These are phyloP conservation scores for Hyaloscypha finlandica DNA, from an alignment of 495 filamentous ascomycete genomes.

Conservation along the genomic window DNA sequence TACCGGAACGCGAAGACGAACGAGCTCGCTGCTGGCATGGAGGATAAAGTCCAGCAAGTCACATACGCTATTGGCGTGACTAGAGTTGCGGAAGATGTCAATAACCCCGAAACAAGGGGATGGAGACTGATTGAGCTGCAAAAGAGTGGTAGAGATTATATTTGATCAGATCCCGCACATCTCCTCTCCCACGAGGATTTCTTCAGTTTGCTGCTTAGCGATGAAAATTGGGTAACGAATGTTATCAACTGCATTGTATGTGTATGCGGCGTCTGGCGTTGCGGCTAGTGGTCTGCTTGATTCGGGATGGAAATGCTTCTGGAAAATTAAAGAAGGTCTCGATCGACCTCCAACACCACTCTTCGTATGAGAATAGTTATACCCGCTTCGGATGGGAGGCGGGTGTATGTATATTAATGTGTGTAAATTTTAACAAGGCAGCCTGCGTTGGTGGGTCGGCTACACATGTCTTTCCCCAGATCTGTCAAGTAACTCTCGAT, in stretches of 20 bases:
- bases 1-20: conserved; percentile 88
- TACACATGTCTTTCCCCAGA: background rate
- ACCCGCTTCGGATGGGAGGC: conserved; percentile 1
- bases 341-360: conserved; percentile 24
- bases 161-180: conserved; percentile 48
- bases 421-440: conserved; percentile 17
- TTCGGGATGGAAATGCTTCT: background rate
- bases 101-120: conserved; percentile 92
- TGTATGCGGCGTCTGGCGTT: conserved; percentile 22
- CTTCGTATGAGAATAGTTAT: conserved; percentile 12
- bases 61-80: conserved; percentile 98
- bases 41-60: conserved; percentile 96
- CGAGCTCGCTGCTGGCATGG: conserved; percentile 95
- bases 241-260: conserved; percentile 10
- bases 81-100: conserved; percentile 89
- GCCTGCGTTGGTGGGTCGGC: background rate
- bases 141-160: conserved; percentile 96
- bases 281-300: background rate
- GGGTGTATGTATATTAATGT: conserved; percentile 28
- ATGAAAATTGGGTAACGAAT: conserved; percentile 18
- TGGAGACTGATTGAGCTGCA: conserved; percentile 98
- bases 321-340: background rate
- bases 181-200: background rate
- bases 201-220: conserved; percentile 27
- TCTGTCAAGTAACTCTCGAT: too few species aligned